phyloP scores from a whole-genome alignment of 2,329 filamentous ascomycete genomes.

The Ophiostoma triangulosporum region DNA sequence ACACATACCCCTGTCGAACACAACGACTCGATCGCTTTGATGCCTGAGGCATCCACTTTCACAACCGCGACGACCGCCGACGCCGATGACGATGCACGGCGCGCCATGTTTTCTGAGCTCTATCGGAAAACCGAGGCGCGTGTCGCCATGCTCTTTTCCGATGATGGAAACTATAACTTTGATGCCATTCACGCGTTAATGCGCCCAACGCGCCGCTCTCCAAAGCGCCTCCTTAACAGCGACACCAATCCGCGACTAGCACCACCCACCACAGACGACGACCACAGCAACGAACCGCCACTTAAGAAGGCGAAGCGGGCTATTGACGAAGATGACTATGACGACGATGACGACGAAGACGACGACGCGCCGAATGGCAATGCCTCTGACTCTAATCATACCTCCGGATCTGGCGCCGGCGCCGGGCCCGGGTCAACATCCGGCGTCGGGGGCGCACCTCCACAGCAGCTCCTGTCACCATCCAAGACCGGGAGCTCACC shows the following conservation, averaged over 20 bases:
- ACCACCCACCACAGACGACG: conserved; percentile 45
- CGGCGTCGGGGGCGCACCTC: conserved; percentile 29
- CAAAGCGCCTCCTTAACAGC: conserved; percentile 18
- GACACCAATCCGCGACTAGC: conserved; percentile 27
- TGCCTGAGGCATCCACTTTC: conserved; percentile 44
- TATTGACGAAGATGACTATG: conserved; percentile 77
- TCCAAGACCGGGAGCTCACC: conserved; percentile 57
- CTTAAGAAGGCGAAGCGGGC: conserved; percentile 62
- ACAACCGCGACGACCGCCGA: conserved; percentile 20
- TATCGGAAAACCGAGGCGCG: conserved; percentile 66
- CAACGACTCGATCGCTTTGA: conserved; percentile 25
- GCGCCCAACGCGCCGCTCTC: conserved; percentile 22
- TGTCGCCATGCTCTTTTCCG: conserved; percentile 60
- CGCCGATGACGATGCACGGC: conserved; percentile 55
- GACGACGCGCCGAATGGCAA: conserved; percentile 44
- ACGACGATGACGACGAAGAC: conserved; percentile 69
- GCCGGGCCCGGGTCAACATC: background rate
- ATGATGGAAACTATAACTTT: conserved; percentile 39
- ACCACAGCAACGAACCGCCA: conserved; percentile 44
- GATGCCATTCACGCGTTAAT: conserved; percentile 39
- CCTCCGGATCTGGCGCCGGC: background rate
- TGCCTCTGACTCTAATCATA: conserved; percentile 12
- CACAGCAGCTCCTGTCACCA: conserved; percentile 50
- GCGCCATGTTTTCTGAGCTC: conserved; percentile 61
- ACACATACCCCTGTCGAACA: conserved; percentile 36